Evolutionary conservation across 2,329 filamentous ascomycete species (phyloP).

Genomic region (Cordyceps pruinosa): DNA sequence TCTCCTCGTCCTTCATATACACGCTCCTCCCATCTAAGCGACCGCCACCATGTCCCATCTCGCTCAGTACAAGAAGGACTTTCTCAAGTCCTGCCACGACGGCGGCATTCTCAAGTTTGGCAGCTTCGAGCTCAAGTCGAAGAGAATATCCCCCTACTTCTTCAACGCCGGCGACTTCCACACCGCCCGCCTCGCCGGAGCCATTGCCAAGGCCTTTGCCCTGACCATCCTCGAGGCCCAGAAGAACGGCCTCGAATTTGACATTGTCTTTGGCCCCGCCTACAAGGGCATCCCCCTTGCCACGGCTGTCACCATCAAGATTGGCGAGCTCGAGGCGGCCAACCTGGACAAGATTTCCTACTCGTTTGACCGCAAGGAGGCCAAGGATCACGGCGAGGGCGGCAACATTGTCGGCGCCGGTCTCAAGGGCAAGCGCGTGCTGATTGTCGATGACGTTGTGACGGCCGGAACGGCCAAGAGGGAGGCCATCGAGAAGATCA

Average conservation of each 20-base stretch:
- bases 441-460: conserved; percentile 95
- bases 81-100: conserved; percentile 62
- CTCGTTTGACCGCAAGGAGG: conserved; percentile 92
- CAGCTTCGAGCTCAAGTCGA: conserved; percentile 85
- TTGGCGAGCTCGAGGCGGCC: conserved; percentile 60
- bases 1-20: neutral
- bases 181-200: conserved; percentile 66
- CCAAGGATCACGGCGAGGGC: conserved; percentile 92
- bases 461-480: conserved; percentile 91
- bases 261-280: conserved; percentile 86
- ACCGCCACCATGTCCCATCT: conserved; percentile 39
- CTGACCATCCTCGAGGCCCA: conserved; percentile 49
- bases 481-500: conserved; percentile 86
- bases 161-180: conserved; percentile 95
- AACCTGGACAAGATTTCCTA: conserved; percentile 69
- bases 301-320: conserved; percentile 66
- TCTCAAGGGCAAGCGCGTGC: conserved; percentile 74
- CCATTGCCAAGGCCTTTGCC: conserved; percentile 78
- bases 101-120: conserved; percentile 73
- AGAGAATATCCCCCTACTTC: conserved; percentile 89
- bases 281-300: conserved; percentile 98
- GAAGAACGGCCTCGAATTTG: conserved; percentile 50
- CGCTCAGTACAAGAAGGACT: conserved; percentile 61
- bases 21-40: neutral
- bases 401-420: conserved; percentile 85